These are phyloP conservation scores for Ampelomyces quisqualis DNA, from an alignment of 2,329 filamentous ascomycete species.

Conservation along the genomic window DNA sequence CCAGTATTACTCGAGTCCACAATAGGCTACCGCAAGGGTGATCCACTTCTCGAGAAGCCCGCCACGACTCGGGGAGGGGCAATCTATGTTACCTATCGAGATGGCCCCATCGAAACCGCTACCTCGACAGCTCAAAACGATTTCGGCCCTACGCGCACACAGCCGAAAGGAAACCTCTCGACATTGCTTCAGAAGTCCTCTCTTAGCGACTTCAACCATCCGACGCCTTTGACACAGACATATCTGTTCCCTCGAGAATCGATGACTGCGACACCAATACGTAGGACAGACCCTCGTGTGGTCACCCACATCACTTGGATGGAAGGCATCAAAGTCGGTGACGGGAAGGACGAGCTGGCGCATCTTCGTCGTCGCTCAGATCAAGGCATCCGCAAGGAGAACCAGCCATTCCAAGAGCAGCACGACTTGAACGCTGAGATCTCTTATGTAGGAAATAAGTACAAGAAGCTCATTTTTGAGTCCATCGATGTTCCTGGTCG, in stretches of 20 bases:
- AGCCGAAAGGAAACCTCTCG: constrained; percentile 28
- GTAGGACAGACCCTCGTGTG: constrained; percentile 51
- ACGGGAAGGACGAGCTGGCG: constrained; percentile 29
- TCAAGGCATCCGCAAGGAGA: too few relatives aligned
- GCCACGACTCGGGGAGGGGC: constrained; percentile 81
- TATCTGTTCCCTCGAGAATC: constrained; percentile 37
- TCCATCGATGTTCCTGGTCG: constrained; percentile 57
- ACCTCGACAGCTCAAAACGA: constrained; percentile 19
- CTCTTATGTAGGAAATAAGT: constrained; percentile 60
- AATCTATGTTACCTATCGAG: constrained; percentile 79
- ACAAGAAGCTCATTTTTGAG: constrained; percentile 62
- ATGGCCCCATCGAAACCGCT: constrained; percentile 42
- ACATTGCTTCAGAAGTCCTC: constrained; percentile 29
- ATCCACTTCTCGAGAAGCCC: constrained; percentile 62
- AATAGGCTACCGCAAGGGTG: constrained; percentile 73
- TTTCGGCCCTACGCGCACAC: constrained; percentile 19
- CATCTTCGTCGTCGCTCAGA: too few relatives aligned
- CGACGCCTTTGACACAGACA: constrained; percentile 5
- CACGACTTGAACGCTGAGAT: constrained; percentile 59
- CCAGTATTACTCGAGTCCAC: constrained; percentile 60
- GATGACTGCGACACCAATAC: constrained; percentile 54
- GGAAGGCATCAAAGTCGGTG: constrained; percentile 64
- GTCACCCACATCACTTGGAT: constrained; percentile 65
- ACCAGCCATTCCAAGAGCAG: constrained; percentile 48
- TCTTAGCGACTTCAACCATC: constrained; percentile 14